These are phyloP conservation scores for Calocybe cyanea DNA, from an alignment of 768 basidiomycete genomes.

Conservation along the genomic window DNA sequence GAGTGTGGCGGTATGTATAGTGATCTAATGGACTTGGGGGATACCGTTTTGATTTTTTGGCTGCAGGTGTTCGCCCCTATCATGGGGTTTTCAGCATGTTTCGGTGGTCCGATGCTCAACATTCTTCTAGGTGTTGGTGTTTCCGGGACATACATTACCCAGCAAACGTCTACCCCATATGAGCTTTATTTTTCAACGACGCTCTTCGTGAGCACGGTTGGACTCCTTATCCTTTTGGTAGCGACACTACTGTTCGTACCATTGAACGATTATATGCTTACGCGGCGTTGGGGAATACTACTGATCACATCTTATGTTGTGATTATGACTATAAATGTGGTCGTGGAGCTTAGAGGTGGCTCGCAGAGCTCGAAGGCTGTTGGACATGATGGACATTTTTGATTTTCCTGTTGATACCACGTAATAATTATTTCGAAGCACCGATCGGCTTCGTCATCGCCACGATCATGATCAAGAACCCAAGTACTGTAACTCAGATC, in stretches of 20 bases:
- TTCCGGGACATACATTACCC: constrained; percentile 83
- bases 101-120: constrained; percentile 91
- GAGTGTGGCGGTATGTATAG: constrained; percentile 76
- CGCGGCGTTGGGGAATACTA: constrained; percentile 77
- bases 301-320: constrained; percentile 69
- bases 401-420: no score
- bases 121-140: constrained; percentile 89
- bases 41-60: neutral
- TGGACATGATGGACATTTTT: neutral
- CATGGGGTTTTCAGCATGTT: constrained; percentile 96
- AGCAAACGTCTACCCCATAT: constrained; percentile 59
- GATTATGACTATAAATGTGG: constrained; percentile 76
- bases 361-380: constrained; percentile 1
- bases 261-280: constrained; percentile 75
- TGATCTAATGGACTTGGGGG: neutral
- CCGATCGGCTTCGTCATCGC: no score
- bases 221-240: constrained; percentile 72
- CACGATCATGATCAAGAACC: no score
- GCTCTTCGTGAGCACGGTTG: constrained; percentile 77
- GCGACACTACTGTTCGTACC: constrained; percentile 84
- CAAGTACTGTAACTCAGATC: no score
- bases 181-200: constrained; percentile 77
- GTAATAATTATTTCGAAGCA: no score
- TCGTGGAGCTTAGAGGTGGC: constrained; percentile 61
- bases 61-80: constrained; percentile 76